These are phyloP conservation scores for Fusarium papillatum DNA, from an alignment of 2,329 filamentous ascomycete species.

Conservation along the genomic window DNA sequence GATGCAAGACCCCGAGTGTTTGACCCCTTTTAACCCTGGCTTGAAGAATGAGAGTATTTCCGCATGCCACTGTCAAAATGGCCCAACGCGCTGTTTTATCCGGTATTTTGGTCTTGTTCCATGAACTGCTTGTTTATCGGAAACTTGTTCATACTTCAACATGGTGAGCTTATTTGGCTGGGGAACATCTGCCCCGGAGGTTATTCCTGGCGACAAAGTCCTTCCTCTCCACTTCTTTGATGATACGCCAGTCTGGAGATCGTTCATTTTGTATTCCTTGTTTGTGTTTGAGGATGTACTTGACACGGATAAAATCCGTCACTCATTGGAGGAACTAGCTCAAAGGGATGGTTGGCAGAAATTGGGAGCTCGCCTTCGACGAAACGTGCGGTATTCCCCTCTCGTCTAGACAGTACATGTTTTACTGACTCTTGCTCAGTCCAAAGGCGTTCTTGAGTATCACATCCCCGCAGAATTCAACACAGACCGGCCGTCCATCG, in stretches of 20 bases:
- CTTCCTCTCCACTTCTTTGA: constrained; percentile 1
- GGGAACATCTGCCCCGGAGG: neutral
- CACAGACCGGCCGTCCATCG: neutral
- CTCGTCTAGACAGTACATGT: neutral
- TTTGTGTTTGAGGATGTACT: neutral
- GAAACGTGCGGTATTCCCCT: neutral
- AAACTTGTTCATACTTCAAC: neutral
- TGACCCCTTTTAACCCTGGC: neutral
- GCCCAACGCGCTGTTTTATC: neutral
- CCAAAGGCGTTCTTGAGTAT: neutral
- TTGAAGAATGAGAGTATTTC: neutral
- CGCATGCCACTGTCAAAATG: neutral
- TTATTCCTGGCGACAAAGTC: neutral
- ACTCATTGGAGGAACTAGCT: neutral
- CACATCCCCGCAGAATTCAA: neutral
- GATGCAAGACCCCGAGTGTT: neutral
- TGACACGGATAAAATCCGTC: neutral
- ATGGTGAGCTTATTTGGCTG: neutral
- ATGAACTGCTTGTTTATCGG: neutral
- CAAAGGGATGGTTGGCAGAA: neutral
- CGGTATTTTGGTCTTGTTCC: neutral
- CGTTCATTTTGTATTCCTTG: neutral
- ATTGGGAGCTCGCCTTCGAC: neutral
- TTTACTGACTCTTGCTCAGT: neutral
- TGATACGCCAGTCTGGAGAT: neutral